Evolutionary conservation across 2,329 filamentous ascomycete genomes (phyloP).

Genomic region (Bipolaris oryzae): DNA sequence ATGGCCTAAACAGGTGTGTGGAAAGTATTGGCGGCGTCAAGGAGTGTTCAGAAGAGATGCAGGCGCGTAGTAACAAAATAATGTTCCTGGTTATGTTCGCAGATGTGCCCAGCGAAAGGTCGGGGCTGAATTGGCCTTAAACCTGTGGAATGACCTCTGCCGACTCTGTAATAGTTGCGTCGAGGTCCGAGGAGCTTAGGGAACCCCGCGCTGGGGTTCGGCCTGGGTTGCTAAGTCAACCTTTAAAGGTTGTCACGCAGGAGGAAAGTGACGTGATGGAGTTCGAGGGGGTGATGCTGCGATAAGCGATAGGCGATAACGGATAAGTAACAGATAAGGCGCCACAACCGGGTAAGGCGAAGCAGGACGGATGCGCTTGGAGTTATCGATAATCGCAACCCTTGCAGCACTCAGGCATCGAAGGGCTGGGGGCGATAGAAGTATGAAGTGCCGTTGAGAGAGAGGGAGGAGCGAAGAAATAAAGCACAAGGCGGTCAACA

Average conservation of each 20-base stretch:
- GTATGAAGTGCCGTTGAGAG: not conserved
- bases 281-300: conserved; percentile 12
- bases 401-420: not conserved
- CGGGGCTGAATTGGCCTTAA: not conserved
- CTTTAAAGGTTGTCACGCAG: conserved; percentile 6
- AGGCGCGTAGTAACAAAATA: too few species aligned
- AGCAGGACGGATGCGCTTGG: conserved; percentile 10
- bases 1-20: not conserved
- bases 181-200: not conserved
- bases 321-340: not conserved
- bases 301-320: conserved; percentile 30
- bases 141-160: not conserved
- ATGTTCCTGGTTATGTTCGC: not conserved
- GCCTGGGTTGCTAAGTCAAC: not conserved
- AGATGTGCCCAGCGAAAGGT: not conserved
- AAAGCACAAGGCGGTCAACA: not conserved
- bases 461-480: not conserved
- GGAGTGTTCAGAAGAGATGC: too few species aligned
- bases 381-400: not conserved
- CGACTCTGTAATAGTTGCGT: not conserved
- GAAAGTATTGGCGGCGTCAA: not conserved
- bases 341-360: conserved; percentile 30
- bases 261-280: conserved; percentile 31
- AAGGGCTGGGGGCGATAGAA: not conserved
- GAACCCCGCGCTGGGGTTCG: not conserved